Evolutionary conservation across 345 rosid genomes (phyloP).

Genomic region (Populus deltoides): DNA sequence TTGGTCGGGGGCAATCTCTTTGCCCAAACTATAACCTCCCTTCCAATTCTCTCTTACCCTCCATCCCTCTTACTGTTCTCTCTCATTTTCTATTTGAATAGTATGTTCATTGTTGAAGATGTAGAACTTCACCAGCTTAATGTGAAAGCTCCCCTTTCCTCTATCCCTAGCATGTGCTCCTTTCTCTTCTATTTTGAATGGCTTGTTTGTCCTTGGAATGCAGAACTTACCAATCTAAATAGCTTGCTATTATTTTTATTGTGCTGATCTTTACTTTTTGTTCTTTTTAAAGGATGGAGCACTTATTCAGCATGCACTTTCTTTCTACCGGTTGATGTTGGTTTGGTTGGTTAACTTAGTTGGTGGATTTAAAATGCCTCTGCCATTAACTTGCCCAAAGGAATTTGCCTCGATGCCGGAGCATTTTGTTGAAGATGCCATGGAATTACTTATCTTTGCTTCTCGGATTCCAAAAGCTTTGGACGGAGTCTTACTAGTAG

Average conservation of each 20-base stretch:
- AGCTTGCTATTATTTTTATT: neutral
- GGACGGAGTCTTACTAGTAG: slow-evolving; percentile 82
- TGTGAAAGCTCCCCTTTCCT: neutral
- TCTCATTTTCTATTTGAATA: neutral
- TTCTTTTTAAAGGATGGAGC: slow-evolving; percentile 57
- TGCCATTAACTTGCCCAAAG: slow-evolving; percentile 79
- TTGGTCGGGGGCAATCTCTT: neutral
- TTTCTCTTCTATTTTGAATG: neutral
- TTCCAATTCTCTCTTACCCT: neutral
- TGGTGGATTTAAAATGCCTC: slow-evolving; percentile 97
- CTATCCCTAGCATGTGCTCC: neutral
- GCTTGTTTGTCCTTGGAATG: neutral
- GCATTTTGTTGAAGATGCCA: slow-evolving; percentile 98
- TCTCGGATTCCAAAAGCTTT: slow-evolving; percentile 87
- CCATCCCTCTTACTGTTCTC: neutral
- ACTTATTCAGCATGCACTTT: slow-evolving; percentile 74
- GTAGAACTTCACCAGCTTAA: neutral
- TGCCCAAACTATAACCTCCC: neutral
- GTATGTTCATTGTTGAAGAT: neutral
- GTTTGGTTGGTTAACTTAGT: slow-evolving; percentile 85
- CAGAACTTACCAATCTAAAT: neutral
- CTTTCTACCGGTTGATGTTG: slow-evolving; percentile 83
- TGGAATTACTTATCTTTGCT: slow-evolving; percentile 92
- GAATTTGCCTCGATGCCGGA: slow-evolving; percentile 95
- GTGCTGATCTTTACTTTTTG: neutral